Conservation (phyloP, 495 filamentous ascomycete genomes). For the Penicillium angulare region DNA sequence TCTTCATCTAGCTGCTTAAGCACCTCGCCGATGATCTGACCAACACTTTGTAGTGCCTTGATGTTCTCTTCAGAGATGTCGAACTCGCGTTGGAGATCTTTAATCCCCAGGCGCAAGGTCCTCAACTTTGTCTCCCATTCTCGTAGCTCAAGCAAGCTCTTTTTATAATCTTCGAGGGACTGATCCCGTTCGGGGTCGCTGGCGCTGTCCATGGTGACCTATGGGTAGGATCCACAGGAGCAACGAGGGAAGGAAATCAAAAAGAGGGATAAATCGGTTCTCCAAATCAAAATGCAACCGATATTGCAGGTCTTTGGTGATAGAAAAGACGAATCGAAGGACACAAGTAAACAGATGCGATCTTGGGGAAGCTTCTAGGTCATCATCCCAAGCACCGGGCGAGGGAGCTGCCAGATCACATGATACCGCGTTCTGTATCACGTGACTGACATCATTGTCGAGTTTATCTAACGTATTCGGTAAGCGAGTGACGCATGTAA, state of each 20-base stretch:
- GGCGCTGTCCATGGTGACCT: constrained; percentile 48
- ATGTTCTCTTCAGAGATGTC: constrained; percentile 99
- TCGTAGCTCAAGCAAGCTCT: constrained; percentile 89
- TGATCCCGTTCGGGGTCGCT: constrained; percentile 69
- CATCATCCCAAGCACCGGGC: constrained; percentile 20
- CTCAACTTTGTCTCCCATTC: constrained; percentile 99
- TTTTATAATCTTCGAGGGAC: constrained; percentile 85
- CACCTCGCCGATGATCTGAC: constrained; percentile 98
- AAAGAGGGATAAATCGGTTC: neutral
- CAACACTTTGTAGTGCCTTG: constrained; percentile 98
- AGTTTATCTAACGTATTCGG: neutral
- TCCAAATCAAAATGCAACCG: neutral
- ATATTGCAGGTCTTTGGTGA: constrained; percentile 1
- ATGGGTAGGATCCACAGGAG: constrained; percentile 6
- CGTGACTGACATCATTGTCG: constrained; percentile 1
- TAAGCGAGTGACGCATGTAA: no score
- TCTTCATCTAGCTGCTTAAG: constrained; percentile 98
- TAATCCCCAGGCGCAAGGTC: constrained; percentile 86
- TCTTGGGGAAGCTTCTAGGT: constrained; percentile 27
- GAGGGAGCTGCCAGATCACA: constrained; percentile 36
- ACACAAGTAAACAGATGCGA: constrained; percentile 8
- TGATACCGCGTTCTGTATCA: constrained; percentile 17
- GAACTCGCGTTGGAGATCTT: constrained; percentile 89
- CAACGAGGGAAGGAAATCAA: neutral
- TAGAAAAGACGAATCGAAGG: constrained; percentile 17